These are phyloP conservation scores for Chlorella vulgaris DNA, from an alignment of 139 green algal genomes.

Conservation along the genomic window DNA sequence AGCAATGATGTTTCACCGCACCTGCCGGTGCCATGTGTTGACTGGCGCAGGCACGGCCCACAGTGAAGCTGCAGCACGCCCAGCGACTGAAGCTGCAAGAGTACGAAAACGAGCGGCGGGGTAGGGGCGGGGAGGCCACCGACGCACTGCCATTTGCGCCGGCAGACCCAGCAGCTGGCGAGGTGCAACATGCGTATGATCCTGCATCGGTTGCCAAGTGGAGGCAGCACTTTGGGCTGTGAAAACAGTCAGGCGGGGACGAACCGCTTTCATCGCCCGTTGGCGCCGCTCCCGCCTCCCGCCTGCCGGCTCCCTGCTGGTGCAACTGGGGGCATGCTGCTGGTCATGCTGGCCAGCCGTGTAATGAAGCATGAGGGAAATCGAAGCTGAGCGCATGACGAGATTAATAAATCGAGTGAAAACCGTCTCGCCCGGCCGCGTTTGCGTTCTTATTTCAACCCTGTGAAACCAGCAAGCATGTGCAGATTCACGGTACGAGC, in stretches of 20 bases:
- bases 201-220: neutral
- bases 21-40: neutral
- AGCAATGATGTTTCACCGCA: neutral
- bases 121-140: neutral
- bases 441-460: neutral
- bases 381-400: too few species aligned
- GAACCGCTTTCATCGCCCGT: too few species aligned
- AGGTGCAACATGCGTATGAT: neutral
- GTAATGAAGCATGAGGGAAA: too few species aligned
- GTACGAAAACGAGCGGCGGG: neutral
- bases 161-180: too few species aligned
- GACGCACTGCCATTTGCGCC: neutral
- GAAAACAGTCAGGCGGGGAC: too few species aligned
- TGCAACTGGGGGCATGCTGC: too few species aligned
- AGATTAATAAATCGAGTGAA: too few species aligned
- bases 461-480: neutral
- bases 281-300: too few species aligned
- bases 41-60: neutral
- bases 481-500: slow-evolving; percentile 20
- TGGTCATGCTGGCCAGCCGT: too few species aligned
- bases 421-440: too few species aligned
- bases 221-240: slow-evolving; percentile 26
- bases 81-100: slow-evolving; percentile 9
- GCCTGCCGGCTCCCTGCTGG: too few species aligned
- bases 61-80: neutral